Evolutionary conservation across 441 rosid genomes (phyloP).

Genomic region (Omphalea diandra): DNA sequence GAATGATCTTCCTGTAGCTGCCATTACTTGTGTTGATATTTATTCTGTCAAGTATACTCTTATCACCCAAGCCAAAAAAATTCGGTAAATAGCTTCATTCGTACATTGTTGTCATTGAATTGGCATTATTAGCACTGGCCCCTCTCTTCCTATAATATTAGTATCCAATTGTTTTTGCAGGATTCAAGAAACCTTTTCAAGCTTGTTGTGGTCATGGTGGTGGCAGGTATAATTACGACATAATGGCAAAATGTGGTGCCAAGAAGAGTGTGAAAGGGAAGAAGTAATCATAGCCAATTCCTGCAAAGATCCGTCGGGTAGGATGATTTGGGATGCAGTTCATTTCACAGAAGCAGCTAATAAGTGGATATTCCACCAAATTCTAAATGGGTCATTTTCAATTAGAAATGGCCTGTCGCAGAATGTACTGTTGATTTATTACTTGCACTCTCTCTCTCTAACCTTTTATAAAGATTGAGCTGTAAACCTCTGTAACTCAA

Average conservation of each 20-base stretch:
- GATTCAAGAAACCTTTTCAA: slow-evolving; percentile 45
- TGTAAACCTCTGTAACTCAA: too few relatives aligned
- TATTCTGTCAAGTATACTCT: slow-evolving; percentile 50
- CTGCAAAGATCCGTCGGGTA: slow-evolving; percentile 47
- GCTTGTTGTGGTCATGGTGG: slow-evolving; percentile 87
- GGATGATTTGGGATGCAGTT: slow-evolving; percentile 70
- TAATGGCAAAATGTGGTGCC: slow-evolving; percentile 48
- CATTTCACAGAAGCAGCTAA: slow-evolving; percentile 76
- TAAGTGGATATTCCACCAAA: slow-evolving; percentile 44
- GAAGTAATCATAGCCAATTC: slow-evolving; percentile 46
- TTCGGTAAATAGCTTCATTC: slow-evolving; percentile 31
- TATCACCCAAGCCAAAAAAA: slow-evolving; percentile 36
- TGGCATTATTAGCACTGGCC: too few relatives aligned
- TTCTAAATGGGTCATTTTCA: slow-evolving; percentile 40
- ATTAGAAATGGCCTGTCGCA: slow-evolving; percentile 32
- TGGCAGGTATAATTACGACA: slow-evolving; percentile 68
- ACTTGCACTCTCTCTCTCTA: neutral
- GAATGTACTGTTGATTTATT: neutral
- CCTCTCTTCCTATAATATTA: too few relatives aligned
- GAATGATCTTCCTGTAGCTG: slow-evolving; percentile 39
- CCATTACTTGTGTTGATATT: slow-evolving; percentile 53
- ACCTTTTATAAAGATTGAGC: too few relatives aligned
- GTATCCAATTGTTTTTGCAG: slow-evolving; percentile 22
- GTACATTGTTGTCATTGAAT: too few relatives aligned
- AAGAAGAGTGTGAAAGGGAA: slow-evolving; percentile 36